These are phyloP conservation scores for Tolypocladium tropicale DNA, from an alignment of 2,329 filamentous ascomycete species.

Conservation along the genomic window DNA sequence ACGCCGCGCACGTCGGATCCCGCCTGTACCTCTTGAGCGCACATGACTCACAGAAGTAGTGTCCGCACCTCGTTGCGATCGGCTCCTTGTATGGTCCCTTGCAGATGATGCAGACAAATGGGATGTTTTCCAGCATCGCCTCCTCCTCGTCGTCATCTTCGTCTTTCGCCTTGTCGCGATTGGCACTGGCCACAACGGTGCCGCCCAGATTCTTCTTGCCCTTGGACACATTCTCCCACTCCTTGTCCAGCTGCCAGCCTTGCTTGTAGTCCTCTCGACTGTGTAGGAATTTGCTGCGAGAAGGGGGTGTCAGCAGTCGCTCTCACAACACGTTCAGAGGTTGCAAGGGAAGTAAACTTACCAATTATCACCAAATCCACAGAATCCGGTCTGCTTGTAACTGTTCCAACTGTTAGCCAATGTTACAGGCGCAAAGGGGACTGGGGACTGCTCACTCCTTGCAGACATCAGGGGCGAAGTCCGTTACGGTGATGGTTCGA, in stretches of 20 bases:
- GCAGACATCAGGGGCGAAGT: conserved; percentile 88
- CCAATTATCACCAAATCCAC: conserved; percentile 32
- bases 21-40: conserved; percentile 79
- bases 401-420: too few species aligned
- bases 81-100: conserved; percentile 67
- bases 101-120: conserved; percentile 85
- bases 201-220: conserved; percentile 53
- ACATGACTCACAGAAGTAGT: conserved; percentile 92
- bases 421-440: too few species aligned
- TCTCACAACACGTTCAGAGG: background rate
- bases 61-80: conserved; percentile 79
- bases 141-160: conserved; percentile 50
- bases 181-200: conserved; percentile 51
- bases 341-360: conserved; percentile 22
- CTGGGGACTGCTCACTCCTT: too few species aligned
- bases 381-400: conserved; percentile 65
- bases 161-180: conserved; percentile 26
- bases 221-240: conserved; percentile 82
- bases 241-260: conserved; percentile 89
- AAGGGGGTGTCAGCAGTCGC: background rate
- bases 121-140: conserved; percentile 69
- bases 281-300: conserved; percentile 57
- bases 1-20: conserved; percentile 78
- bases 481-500: conserved; percentile 78
- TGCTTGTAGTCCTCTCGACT: conserved; percentile 72